phyloP scores from a whole-genome alignment of 2,329 filamentous ascomycete species.

The Microsporum canis region DNA sequence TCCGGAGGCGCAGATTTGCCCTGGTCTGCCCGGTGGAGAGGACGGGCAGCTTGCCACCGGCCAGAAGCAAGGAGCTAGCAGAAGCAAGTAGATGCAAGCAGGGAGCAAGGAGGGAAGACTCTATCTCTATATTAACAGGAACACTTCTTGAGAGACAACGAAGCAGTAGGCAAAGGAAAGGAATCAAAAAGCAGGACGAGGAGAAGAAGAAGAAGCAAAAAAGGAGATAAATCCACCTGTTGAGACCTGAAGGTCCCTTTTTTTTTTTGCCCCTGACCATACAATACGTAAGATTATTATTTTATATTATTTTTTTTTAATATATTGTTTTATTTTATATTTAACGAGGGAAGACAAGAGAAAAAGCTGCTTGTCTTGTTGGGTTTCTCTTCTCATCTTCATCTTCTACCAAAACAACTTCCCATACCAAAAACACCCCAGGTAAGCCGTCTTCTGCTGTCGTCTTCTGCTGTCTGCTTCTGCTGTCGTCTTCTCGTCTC shows the following conservation, averaged over 20 bases:
- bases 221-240: not conserved
- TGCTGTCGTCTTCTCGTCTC: too few species aligned
- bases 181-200: too few species aligned
- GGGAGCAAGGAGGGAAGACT: not conserved
- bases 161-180: too few species aligned
- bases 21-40: not conserved
- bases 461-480: not conserved
- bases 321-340: not conserved
- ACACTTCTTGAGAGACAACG: too few species aligned
- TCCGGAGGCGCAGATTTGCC: slow-evolving; percentile 2
- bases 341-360: too few species aligned
- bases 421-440: too few species aligned
- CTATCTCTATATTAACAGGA: too few species aligned
- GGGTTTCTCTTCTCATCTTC: too few species aligned
- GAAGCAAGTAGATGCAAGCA: not conserved
- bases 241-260: not conserved
- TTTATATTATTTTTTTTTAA: not conserved
- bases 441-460: too few species aligned
- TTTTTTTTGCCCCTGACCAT: not conserved
- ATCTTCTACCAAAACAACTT: too few species aligned
- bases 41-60: not conserved
- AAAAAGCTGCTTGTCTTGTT: too few species aligned
- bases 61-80: not conserved
- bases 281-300: not conserved
- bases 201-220: too few species aligned